Base-by-base conservation (phyloP, 106 monocot genomes). In the Dendrobium huoshanense region DNA sequence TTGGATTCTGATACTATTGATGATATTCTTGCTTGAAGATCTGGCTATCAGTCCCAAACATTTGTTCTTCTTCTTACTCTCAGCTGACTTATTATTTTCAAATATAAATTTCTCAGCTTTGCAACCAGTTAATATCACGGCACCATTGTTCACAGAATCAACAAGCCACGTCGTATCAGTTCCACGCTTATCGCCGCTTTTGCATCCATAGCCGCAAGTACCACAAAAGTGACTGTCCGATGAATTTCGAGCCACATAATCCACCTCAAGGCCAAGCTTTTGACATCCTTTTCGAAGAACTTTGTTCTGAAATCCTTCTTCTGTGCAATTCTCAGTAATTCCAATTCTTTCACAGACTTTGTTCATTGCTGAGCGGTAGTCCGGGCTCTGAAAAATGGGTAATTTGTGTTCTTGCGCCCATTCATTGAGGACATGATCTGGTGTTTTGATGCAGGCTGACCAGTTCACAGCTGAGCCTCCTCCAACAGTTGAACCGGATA, bases 281-380 rank as follows among this genome's bases (percentile, higher is more conserved):
- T 89, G 77, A 56, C 97, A 97, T 18, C 97, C 97, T 81, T 83
- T 89, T 1, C 97, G 87, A 13, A 97, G 86, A 75, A 94, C 80
- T 27, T 85, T 86, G 77, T 97, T 97, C 84, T 94, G 92, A 75
- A 94, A 80, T 31, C 92, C 91, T 79, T 97, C 97, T 75, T 91
- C 79, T 3, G 7, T 42, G 78, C 94, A 97, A 0, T 33, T 81
- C 54, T 88, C 79, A 3, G 92, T 94, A 9, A 97, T 91, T 43
- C 90, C 92, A 18, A 98, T 68, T 77, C 97, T 86, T 73, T 85
- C 77, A 65, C 83, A 98, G 33, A 98, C 94, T 9, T 61, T 54
- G 17, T 94, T 87, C 97, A 98, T 94, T n/a, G 92, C 94, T 6
- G 77, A 80, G 54, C 31, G 0, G 81, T 94, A 97, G 37, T 89